A percentile compares a stretch with the other conserved stretches of the same genome.
Evolutionary conservation across 2,329 filamentous ascomycete genomes (phyloP).

Genomic region (Daldinia sp.): DNA sequence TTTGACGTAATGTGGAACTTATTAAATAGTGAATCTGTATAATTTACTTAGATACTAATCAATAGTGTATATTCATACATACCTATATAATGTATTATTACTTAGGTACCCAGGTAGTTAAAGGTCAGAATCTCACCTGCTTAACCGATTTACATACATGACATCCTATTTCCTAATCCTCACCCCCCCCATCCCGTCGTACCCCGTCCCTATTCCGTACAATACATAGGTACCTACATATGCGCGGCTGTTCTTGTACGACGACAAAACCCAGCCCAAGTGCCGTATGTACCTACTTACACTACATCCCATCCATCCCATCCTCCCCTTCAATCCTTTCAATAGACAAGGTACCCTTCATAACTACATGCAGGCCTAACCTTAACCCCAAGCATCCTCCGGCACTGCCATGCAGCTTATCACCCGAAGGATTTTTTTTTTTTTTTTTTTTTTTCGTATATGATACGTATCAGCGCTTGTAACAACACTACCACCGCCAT

Average conservation of each 20-base stretch:
- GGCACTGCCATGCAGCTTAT: conserved; percentile 6
- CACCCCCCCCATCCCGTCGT: too few relatives aligned
- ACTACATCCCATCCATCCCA: neutral
- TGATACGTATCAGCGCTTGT: neutral
- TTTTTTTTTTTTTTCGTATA: neutral
- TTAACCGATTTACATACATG: too few relatives aligned
- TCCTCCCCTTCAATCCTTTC: neutral
- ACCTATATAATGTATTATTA: too few relatives aligned
- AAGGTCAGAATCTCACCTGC: too few relatives aligned
- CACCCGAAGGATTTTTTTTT: conserved; percentile 2
- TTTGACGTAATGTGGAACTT: too few relatives aligned
- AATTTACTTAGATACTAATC: neutral
- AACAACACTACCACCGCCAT: neutral
- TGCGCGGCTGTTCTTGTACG: neutral
- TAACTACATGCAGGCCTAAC: too few relatives aligned
- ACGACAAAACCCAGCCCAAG: neutral
- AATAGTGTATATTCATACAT: too few relatives aligned
- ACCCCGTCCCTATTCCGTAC: neutral
- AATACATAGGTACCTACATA: neutral
- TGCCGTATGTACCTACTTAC: conserved; percentile 1
- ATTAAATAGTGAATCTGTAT: neutral
- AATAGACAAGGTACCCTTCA: too few relatives aligned
- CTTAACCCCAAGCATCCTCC: neutral
- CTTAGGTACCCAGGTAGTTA: too few relatives aligned
- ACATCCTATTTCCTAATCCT: too few relatives aligned